Percentiles rank a stretch among this genome's conserved stretches.
These are phyloP conservation scores for Zea mays DNA, from an alignment of 176 grass and related monocot species.

Conservation along the genomic window DNA sequence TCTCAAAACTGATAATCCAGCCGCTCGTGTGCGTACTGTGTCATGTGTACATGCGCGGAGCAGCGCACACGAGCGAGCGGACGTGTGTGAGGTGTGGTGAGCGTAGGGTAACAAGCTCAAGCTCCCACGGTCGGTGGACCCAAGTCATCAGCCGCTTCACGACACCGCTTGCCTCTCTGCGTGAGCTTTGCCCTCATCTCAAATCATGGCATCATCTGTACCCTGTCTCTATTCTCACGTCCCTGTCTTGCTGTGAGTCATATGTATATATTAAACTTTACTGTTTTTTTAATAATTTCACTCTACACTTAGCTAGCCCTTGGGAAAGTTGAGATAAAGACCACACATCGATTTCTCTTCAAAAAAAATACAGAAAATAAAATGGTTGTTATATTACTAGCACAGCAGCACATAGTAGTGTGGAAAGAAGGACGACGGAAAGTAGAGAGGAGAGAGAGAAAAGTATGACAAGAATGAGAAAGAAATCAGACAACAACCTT, in stretches of 20 bases:
- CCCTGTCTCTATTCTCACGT: slow-evolving; percentile 27
- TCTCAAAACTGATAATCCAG: not conserved
- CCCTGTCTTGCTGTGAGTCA: slow-evolving; percentile 35
- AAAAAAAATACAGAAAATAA: not conserved
- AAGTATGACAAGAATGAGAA: slow-evolving; percentile 69
- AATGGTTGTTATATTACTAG: slow-evolving; percentile 16
- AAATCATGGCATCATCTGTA: slow-evolving; percentile 34
- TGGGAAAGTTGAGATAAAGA: slow-evolving; percentile 10
- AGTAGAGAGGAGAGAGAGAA: slow-evolving; percentile 44
- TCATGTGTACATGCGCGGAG: slow-evolving; percentile 11
- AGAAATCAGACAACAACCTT: slow-evolving; percentile 72
- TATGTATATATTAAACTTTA: slow-evolving; percentile 15
- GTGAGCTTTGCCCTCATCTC: slow-evolving; percentile 2
- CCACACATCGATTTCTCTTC: not conserved
- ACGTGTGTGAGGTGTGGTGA: not conserved
- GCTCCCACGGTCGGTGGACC: slow-evolving; percentile 42
- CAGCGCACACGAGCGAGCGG: slow-evolving; percentile 22
- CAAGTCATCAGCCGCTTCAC: slow-evolving; percentile 45
- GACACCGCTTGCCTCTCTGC: slow-evolving; percentile 47
- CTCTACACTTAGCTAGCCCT: not conserved
- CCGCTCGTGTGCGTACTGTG: slow-evolving; percentile 3
- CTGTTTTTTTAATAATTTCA: slow-evolving; percentile 4
- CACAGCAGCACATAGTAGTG: slow-evolving; percentile 32
- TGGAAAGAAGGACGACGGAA: slow-evolving; percentile 37
- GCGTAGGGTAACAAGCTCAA: not conserved